Percentiles rank a stretch among this genome's conserved stretches.
phyloP scores from a whole-genome alignment of 441 rosid species.

The Populus hybrid region DNA sequence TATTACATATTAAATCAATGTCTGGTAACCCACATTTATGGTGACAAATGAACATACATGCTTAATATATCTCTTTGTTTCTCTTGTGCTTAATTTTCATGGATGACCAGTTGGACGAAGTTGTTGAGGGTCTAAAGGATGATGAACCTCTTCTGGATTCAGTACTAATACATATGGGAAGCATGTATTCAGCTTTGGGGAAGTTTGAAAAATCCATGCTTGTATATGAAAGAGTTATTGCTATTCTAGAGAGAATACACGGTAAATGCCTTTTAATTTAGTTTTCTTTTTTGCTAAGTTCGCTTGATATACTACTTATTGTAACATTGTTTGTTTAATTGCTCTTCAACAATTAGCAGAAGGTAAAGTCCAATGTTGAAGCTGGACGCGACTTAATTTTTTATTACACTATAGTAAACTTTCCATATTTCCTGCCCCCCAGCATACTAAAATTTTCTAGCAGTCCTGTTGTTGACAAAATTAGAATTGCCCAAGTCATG shows the following conservation, averaged over 20 bases:
- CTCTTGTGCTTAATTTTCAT: slow-evolving; percentile 16
- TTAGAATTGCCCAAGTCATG: background rate
- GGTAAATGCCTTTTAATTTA: slow-evolving; percentile 36
- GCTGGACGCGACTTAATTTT: background rate
- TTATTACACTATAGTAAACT: background rate
- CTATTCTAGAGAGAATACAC: slow-evolving; percentile 49
- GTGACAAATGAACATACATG: background rate
- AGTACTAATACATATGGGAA: slow-evolving; percentile 71
- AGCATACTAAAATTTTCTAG: background rate
- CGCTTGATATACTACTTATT: background rate
- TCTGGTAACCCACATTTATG: background rate
- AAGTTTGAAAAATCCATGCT: slow-evolving; percentile 55
- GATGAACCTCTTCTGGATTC: slow-evolving; percentile 65
- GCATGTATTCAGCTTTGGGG: slow-evolving; percentile 73
- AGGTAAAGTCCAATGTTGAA: background rate
- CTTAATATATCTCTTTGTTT: slow-evolving; percentile 8
- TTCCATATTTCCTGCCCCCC: background rate
- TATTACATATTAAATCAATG: background rate
- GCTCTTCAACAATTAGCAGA: background rate
- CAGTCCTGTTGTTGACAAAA: background rate
- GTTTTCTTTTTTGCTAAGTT: background rate
- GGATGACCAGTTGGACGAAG: slow-evolving; percentile 55
- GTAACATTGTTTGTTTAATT: background rate
- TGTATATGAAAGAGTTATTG: slow-evolving; percentile 49
- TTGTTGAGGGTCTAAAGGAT: slow-evolving; percentile 46